A percentile compares a stretch with the other conserved stretches of the same genome.
Evolutionary conservation across 371 early-diverging fungal species (phyloP).

Genomic region (Mucor lusitanicus): DNA sequence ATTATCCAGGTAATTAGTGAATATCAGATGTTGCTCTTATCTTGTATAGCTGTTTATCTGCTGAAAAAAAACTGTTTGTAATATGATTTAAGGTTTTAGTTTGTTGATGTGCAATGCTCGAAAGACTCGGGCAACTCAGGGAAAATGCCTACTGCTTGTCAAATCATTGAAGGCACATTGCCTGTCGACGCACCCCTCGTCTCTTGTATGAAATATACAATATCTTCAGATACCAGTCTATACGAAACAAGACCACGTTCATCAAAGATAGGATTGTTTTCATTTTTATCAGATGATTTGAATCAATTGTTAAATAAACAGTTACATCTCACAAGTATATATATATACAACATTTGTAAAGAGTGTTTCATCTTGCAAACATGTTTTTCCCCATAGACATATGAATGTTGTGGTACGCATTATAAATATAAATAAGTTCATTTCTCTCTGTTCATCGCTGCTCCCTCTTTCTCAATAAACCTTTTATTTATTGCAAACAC

Average conservation of each 20-base stretch:
- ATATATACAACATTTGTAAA: not conserved
- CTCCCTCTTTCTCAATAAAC: not conserved
- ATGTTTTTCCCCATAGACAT: not conserved
- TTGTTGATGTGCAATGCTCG: too few relatives aligned
- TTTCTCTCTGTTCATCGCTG: not conserved
- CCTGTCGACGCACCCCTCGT: too few relatives aligned
- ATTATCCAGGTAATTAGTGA: too few relatives aligned
- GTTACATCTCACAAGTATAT: constrained; percentile 9
- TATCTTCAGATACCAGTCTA: not conserved
- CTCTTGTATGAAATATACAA: too few relatives aligned
- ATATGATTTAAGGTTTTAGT: too few relatives aligned
- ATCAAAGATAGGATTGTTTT: not conserved
- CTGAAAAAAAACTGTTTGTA: too few relatives aligned
- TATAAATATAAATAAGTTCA: not conserved
- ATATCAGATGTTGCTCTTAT: too few relatives aligned
- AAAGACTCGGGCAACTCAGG: too few relatives aligned
- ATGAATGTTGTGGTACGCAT: not conserved
- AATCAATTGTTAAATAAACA: constrained; percentile 4
- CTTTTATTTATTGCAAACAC: not conserved
- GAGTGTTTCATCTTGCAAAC: constrained; percentile 7
- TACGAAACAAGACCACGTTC: not conserved
- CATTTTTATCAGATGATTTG: not conserved
- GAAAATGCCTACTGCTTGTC: too few relatives aligned
- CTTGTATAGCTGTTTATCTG: too few relatives aligned
- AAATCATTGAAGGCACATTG: too few relatives aligned